Evolutionary conservation across 768 basidiomycete species (phyloP).

Genomic region (Trametes cinnabarina): DNA sequence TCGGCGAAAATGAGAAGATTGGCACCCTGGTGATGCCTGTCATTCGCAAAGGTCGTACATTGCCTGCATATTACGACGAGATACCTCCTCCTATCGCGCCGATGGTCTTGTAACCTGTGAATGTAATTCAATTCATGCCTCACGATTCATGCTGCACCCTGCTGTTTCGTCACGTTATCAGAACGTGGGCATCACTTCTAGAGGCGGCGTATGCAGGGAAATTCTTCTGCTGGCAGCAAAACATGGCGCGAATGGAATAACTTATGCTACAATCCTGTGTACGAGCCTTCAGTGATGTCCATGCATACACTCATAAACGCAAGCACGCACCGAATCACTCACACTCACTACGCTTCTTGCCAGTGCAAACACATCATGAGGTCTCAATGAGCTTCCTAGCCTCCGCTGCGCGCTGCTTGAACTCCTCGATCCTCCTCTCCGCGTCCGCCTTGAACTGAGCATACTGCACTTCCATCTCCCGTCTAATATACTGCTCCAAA

Average conservation of each 20-base stretch:
- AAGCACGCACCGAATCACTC: conserved; percentile 7
- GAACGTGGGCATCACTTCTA: too few species aligned
- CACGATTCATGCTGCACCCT: too few species aligned
- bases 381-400: conserved; percentile 35
- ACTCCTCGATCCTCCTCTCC: conserved; percentile 46
- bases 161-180: too few species aligned
- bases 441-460: conserved; percentile 57
- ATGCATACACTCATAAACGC: background rate
- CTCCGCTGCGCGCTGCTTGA: conserved; percentile 44
- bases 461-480: conserved; percentile 69
- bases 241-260: conserved; percentile 14
- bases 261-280: conserved; percentile 18
- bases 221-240: too few species aligned
- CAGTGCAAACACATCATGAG: conserved; percentile 17
- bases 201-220: too few species aligned
- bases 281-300: background rate
- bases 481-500: conserved; percentile 79
- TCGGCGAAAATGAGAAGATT: background rate
- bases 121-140: too few species aligned
- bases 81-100: background rate
- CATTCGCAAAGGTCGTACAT: background rate
- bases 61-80: background rate
- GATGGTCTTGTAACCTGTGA: background rate
- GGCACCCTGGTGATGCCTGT: background rate
- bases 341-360: background rate